Base-by-base conservation (phyloP, 805 yeast species). In the Ogataea haglerorum region DNA sequence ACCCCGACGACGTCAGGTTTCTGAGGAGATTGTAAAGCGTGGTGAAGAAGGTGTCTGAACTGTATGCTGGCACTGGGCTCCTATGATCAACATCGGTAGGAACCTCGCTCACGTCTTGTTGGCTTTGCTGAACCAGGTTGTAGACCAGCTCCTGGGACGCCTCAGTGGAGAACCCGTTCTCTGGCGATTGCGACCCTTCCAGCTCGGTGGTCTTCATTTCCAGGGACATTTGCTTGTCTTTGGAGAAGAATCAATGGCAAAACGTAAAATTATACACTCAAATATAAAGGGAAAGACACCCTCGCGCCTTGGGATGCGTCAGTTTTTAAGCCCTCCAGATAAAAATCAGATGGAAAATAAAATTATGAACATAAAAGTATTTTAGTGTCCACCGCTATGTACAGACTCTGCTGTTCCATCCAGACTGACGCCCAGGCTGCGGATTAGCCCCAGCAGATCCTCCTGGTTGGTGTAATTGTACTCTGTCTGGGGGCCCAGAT, bases 401-500 rank as follows among this genome's bases (percentile, higher is more conserved):
- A 35, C 15, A 19, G 38, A 35, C 6, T 17, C 19, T 23, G 33
- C 26, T 10, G 14, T 17, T 7, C 23, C 16, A 16, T 24, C 16
- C 21, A 21, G 12, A 9, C 34, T 38, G 22, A 45, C 45, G 24
- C 57, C 48, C 17, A 58, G 41, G n/a, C 52, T 46, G 22, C 51
- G 51, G 25, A 59, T 52, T 32, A 59, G 55, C 10, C 49, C 46
- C 51, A 53, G 46, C 32, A 59, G 44, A 15, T 59, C 63, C 6
- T 48, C 54, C 42, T 56, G 56, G 38, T 59, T 58, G 17, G 54
- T 45, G 38, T 59, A 59, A 33, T 43, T 57, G 39, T 56, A 57
- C 3, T 35, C 47, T 3, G 41, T 25, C 30, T 29, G 44, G 30
- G 30, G 6, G 24, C 32, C 34, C 7, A 36, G 26, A 12, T 41